A percentile compares a stretch with the other conserved stretches of the same genome.
Conservation (phyloP, 1,139 yeast species). For the Spencermartinsiella ligniputridi region DNA sequence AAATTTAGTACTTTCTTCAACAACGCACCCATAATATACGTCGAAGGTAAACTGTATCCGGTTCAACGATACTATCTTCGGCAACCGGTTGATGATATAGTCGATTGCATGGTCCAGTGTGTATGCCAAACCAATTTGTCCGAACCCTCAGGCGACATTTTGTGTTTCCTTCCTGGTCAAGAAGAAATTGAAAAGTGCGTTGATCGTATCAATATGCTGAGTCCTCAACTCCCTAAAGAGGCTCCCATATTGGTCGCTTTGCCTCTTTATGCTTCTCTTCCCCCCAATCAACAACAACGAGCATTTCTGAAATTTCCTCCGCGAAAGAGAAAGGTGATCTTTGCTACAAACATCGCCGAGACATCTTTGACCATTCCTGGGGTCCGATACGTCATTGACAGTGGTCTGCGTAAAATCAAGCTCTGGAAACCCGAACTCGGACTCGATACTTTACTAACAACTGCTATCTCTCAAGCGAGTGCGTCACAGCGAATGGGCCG, state of each 20-base stretch:
- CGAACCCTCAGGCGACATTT: constrained; percentile 68
- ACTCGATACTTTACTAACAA: constrained; percentile 80
- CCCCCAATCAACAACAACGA: constrained; percentile 75
- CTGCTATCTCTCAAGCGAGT: constrained; percentile 90
- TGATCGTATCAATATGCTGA: constrained; percentile 51
- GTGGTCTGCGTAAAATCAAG: constrained; percentile 87
- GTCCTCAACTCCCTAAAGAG: constrained; percentile 64
- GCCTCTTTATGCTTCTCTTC: constrained; percentile 90
- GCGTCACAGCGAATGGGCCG: constrained; percentile 97
- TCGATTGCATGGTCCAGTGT: constrained; percentile 71
- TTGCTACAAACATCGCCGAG: constrained; percentile 95
- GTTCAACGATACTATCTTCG: constrained; percentile 67
- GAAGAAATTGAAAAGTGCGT: constrained; percentile 93
- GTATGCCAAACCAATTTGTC: constrained; percentile 73
- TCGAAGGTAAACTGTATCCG: constrained; percentile 87
- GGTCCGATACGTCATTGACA: constrained; percentile 87
- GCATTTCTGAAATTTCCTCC: constrained; percentile 62
- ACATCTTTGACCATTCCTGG: constrained; percentile 96
- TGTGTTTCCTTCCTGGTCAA: constrained; percentile 92
- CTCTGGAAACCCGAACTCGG: constrained; percentile 94
- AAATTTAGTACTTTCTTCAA: constrained; percentile 73
- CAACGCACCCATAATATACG: constrained; percentile 72
- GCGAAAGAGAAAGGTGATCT: constrained; percentile 71
- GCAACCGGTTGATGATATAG: constrained; percentile 68
- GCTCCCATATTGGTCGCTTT: constrained; percentile 73